Evolutionary conservation across 2,329 filamentous ascomycete species (phyloP).

Genomic region (Fusarium chlamydosporum): DNA sequence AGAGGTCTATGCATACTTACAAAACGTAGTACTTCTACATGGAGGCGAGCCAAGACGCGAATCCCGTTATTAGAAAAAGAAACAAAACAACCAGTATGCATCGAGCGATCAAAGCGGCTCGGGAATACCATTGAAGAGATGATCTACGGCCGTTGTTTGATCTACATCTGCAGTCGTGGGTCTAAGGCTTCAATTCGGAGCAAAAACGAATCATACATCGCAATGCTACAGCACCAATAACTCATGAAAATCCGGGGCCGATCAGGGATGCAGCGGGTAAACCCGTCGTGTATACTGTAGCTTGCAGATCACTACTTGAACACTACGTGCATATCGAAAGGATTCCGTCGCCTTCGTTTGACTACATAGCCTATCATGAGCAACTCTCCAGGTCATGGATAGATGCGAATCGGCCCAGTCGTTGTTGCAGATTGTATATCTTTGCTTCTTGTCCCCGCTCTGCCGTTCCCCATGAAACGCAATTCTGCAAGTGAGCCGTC

Average conservation of each 20-base stretch:
- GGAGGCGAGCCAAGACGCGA: constrained; percentile 7
- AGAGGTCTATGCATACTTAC: background rate
- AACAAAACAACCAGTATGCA: constrained; percentile 12
- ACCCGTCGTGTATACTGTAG: constrained; percentile 20
- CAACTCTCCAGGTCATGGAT: constrained; percentile 33
- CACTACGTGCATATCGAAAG: constrained; percentile 33
- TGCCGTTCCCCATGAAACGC: constrained; percentile 25
- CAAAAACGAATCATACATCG: constrained; percentile 20
- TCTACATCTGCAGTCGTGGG: constrained; percentile 9
- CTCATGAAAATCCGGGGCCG: constrained; percentile 11
- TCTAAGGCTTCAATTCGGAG: constrained; percentile 20
- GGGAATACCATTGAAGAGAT: constrained; percentile 13
- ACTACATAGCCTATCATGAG: constrained; percentile 32
- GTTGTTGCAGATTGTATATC: constrained; percentile 2
- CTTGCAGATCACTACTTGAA: constrained; percentile 8
- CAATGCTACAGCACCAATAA: background rate
- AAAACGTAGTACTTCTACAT: constrained; percentile 13
- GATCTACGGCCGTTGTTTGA: constrained; percentile 37
- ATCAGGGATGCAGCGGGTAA: constrained; percentile 34
- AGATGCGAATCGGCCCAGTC: constrained; percentile 26
- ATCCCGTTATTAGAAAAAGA: constrained; percentile 5
- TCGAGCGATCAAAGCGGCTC: constrained; percentile 7
- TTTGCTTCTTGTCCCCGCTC: constrained; percentile 20
- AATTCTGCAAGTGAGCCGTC: constrained; percentile 12
- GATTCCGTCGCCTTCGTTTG: constrained; percentile 20